Conservation (phyloP, 768 basidiomycete genomes). For the Termitomyces sp. region DNA sequence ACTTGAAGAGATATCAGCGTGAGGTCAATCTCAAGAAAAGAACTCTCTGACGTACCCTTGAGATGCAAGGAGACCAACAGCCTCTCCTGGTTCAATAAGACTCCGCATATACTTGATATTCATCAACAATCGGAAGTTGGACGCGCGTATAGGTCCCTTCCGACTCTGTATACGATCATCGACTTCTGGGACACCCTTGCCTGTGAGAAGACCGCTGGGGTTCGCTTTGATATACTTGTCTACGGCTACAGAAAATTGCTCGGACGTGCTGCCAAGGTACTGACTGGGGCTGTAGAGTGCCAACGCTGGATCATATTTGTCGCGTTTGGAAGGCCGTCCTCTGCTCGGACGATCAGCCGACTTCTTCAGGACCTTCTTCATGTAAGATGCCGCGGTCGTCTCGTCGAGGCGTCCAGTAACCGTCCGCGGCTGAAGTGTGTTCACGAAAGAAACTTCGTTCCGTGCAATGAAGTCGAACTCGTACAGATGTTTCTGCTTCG, state of each 20-base stretch:
- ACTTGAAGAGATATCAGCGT: slow-evolving; percentile 38
- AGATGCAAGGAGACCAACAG: slow-evolving; percentile 94
- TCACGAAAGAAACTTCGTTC: slow-evolving; percentile 78
- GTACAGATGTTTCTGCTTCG: slow-evolving; percentile 92
- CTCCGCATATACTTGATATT: slow-evolving; percentile 91
- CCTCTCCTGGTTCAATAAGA: slow-evolving; percentile 95
- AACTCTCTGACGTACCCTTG: slow-evolving; percentile 68
- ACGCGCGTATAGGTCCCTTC: slow-evolving; percentile 40
- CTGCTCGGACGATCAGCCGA: slow-evolving; percentile 28
- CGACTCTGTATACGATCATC: slow-evolving; percentile 33
- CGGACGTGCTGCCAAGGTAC: slow-evolving; percentile 87
- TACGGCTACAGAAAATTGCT: slow-evolving; percentile 80
- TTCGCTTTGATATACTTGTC: slow-evolving; percentile 78
- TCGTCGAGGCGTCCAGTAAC: slow-evolving; percentile 59
- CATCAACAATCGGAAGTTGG: slow-evolving; percentile 78
- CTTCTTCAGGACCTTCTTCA: slow-evolving; percentile 88
- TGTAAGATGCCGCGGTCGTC: slow-evolving; percentile 65
- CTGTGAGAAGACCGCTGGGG: slow-evolving; percentile 43
- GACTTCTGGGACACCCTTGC: slow-evolving; percentile 28
- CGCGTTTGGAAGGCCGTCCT: slow-evolving; percentile 31
- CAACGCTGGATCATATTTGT: slow-evolving; percentile 68
- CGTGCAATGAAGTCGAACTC: slow-evolving; percentile 92
- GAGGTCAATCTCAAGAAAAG: not conserved
- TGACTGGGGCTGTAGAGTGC: slow-evolving; percentile 74
- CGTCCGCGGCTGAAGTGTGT: slow-evolving; percentile 60